Evolutionary conservation across 805 yeast species (phyloP).

Genomic region (Metschnikowia similis): DNA sequence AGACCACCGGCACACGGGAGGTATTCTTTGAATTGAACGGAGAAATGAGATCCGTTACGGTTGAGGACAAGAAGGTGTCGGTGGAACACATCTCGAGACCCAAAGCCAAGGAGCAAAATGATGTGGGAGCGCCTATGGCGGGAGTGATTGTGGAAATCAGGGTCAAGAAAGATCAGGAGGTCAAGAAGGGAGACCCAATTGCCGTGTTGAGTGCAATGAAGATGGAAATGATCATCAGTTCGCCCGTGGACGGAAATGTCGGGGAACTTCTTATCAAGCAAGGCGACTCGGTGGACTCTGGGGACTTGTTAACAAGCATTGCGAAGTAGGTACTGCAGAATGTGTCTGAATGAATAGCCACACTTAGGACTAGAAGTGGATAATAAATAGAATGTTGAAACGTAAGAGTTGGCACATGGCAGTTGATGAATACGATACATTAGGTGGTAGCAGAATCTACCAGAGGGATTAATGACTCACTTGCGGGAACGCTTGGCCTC

Average conservation of each 20-base stretch:
- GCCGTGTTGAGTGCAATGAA: conserved; percentile 97
- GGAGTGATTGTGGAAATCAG: conserved; percentile 96
- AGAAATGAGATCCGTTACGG: conserved; percentile 93
- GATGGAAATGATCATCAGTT: conserved; percentile 98
- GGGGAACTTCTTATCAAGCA: conserved; percentile 74
- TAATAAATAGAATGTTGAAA: background rate
- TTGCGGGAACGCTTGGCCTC: conserved; percentile 22
- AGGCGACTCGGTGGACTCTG: conserved; percentile 94
- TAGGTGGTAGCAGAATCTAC: background rate
- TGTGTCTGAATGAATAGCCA: too few relatives aligned
- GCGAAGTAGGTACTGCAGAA: conserved; percentile 14
- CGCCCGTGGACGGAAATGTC: conserved; percentile 83
- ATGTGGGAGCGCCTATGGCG: conserved; percentile 98
- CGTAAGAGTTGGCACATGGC: too few relatives aligned
- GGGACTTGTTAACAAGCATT: conserved; percentile 63
- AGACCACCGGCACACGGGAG: conserved; percentile 86
- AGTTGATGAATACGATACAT: background rate
- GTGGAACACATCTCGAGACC: conserved; percentile 83
- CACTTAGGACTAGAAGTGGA: background rate
- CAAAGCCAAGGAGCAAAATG: conserved; percentile 90
- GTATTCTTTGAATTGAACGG: conserved; percentile 98
- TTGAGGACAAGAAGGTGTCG: conserved; percentile 82
- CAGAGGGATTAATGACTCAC: background rate
- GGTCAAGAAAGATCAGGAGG: conserved; percentile 80
- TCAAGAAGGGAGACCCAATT: conserved; percentile 93